Percentiles rank a stretch among this genome's conserved stretches.
Evolutionary conservation across 1,284 basidiomycete species (phyloP).

Genomic region (Leccinum pseudoinsigne): DNA sequence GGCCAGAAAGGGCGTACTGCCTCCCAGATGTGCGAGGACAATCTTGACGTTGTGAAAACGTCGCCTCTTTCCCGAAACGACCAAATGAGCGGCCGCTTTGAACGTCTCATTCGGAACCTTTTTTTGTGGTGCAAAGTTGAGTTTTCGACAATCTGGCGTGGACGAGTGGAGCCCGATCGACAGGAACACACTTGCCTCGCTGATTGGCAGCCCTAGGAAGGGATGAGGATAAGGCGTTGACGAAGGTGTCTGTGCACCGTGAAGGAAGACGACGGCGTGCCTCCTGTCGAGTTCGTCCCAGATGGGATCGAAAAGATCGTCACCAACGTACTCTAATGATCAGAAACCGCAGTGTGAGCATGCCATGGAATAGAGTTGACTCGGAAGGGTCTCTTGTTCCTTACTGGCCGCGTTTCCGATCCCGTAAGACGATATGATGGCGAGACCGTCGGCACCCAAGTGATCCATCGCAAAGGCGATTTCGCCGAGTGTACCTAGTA

Average conservation of each 20-base stretch:
- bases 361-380: background rate
- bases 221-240: conserved; percentile 61
- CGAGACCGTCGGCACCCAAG: conserved; percentile 59
- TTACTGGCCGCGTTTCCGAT: conserved; percentile 44
- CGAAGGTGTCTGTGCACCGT: conserved; percentile 64
- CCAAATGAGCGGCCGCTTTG: conserved; percentile 74
- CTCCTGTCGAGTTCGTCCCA: conserved; percentile 66
- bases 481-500: conserved; percentile 52
- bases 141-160: conserved; percentile 7
- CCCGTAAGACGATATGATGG: conserved; percentile 64
- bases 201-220: conserved; percentile 62
- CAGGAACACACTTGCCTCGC: conserved; percentile 47
- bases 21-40: conserved; percentile 70
- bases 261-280: conserved; percentile 61
- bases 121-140: conserved; percentile 14
- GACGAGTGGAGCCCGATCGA: conserved; percentile 12
- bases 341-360: conserved; percentile 6
- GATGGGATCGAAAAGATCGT: conserved; percentile 58
- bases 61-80: conserved; percentile 66
- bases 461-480: conserved; percentile 58
- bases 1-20: conserved; percentile 58
- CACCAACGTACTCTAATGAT: conserved; percentile 58
- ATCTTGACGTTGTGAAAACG: conserved; percentile 57
- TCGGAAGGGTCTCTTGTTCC: conserved; percentile 10
- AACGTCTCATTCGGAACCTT: conserved; percentile 78